phyloP scores from a whole-genome alignment of 768 basidiomycete species.

The Megacollybia marginata region DNA sequence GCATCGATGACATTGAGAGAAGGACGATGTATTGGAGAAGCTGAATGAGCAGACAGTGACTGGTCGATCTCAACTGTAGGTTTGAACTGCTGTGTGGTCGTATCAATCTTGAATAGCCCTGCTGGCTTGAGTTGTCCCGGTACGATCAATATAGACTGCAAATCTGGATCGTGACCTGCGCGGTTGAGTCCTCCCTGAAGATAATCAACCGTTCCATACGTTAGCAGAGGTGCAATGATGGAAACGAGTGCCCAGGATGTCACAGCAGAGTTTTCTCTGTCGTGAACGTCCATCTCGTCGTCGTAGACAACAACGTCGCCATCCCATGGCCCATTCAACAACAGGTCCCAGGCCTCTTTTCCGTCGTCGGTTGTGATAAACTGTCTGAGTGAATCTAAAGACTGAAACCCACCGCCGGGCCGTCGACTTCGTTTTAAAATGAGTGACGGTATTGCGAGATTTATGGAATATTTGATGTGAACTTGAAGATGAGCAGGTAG shows the following conservation, averaged over 20 bases:
- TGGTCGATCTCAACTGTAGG: conserved; percentile 54
- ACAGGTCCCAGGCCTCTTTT: conserved; percentile 61
- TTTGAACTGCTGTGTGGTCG: conserved; percentile 39
- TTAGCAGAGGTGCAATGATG: conserved; percentile 52
- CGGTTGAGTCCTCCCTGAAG: conserved; percentile 64
- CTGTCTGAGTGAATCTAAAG: conserved; percentile 62
- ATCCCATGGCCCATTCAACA: conserved; percentile 58
- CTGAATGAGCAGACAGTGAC: conserved; percentile 24
- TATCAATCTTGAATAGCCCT: conserved; percentile 68
- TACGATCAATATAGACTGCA: conserved; percentile 44
- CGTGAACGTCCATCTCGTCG: conserved; percentile 67
- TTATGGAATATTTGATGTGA: conserved; percentile 66
- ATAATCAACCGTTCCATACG: conserved; percentile 53
- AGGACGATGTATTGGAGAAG: conserved; percentile 35
- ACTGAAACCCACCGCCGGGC: conserved; percentile 58
- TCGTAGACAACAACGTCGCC: conserved; percentile 73
- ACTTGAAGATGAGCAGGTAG: conserved; percentile 54
- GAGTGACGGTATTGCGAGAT: conserved; percentile 83
- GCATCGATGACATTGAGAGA: conserved; percentile 50
- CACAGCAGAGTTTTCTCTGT: conserved; percentile 44
- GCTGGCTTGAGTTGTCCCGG: conserved; percentile 25
- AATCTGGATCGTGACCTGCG: conserved; percentile 50
- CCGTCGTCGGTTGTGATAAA: conserved; percentile 79
- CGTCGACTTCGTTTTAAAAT: conserved; percentile 82
- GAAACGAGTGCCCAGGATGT: conserved; percentile 69